These are phyloP conservation scores for Euphorbia pulcherrima DNA, from an alignment of 345 rosid species.

Conservation along the genomic window DNA sequence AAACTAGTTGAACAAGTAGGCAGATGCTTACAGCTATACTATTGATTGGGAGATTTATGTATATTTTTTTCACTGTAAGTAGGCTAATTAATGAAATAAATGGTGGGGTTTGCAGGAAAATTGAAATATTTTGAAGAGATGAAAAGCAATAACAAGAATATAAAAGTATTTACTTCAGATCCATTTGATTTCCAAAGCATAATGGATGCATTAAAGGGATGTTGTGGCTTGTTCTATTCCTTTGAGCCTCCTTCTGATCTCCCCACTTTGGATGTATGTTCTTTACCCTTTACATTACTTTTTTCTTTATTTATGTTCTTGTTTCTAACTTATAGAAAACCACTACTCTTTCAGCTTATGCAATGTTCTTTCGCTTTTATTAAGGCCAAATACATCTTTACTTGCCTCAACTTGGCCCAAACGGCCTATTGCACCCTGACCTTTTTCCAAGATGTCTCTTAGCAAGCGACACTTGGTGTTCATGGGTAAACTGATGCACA, in stretches of 20 bases:
- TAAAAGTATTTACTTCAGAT: slow-evolving; percentile 47
- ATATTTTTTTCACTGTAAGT: not conserved
- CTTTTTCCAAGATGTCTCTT: too few species aligned
- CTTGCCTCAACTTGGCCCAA: too few species aligned
- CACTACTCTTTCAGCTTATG: too few species aligned
- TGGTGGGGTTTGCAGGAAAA: slow-evolving; percentile 16
- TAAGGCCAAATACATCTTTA: too few species aligned
- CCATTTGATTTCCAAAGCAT: slow-evolving; percentile 62
- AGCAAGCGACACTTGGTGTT: too few species aligned
- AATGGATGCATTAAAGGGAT: slow-evolving; percentile 46
- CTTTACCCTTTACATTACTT: too few species aligned
- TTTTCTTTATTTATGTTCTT: too few species aligned
- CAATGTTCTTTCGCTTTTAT: too few species aligned
- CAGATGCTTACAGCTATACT: not conserved
- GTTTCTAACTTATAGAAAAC: too few species aligned
- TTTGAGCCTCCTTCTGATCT: slow-evolving; percentile 52
- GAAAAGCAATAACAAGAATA: slow-evolving; percentile 25
- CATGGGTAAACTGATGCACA: too few species aligned
- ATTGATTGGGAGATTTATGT: not conserved
- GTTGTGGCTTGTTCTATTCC: slow-evolving; percentile 52
- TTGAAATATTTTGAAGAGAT: slow-evolving; percentile 21
- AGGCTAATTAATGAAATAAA: too few species aligned
- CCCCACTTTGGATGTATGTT: slow-evolving; percentile 46
- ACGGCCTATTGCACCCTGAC: too few species aligned
- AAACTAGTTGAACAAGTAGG: not conserved